Conservation (phyloP, 2,329 filamentous ascomycete species). For the Chrysoporthe austroafricana region DNA sequence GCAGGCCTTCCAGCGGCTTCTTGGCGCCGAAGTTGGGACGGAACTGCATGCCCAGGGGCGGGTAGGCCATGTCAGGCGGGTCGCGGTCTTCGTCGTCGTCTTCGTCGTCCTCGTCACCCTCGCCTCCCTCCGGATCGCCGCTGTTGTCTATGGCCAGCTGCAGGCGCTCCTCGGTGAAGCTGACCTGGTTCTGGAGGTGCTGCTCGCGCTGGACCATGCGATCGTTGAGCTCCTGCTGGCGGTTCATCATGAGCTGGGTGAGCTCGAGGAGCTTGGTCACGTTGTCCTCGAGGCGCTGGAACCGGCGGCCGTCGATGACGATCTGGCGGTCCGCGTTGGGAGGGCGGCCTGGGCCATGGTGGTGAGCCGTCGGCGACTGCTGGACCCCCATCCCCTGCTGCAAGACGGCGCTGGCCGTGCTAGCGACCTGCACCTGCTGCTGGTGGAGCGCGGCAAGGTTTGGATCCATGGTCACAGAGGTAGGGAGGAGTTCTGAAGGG, state of each 20-base stretch:
- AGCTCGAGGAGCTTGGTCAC: conserved; percentile 29
- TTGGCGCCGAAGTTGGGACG: conserved; percentile 30
- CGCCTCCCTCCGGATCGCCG: conserved; percentile 17
- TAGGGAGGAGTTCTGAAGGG: neutral
- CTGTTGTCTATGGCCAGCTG: conserved; percentile 25
- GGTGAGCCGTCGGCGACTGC: conserved; percentile 14
- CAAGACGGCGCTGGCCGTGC: conserved; percentile 22
- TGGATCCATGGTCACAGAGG: conserved; percentile 21
- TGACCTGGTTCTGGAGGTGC: conserved; percentile 26
- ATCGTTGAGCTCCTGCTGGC: conserved; percentile 31
- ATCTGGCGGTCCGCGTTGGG: conserved; percentile 26
- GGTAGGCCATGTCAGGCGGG: conserved; percentile 30
- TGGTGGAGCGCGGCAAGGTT: conserved; percentile 24
- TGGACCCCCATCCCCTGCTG: conserved; percentile 20
- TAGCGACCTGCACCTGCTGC: conserved; percentile 27
- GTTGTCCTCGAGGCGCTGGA: conserved; percentile 29
- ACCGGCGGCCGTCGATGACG: conserved; percentile 27
- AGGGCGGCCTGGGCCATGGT: conserved; percentile 24
- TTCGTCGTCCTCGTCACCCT: conserved; percentile 25
- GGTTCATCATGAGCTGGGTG: conserved; percentile 32
- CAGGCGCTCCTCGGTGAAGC: conserved; percentile 25
- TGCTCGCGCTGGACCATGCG: conserved; percentile 26
- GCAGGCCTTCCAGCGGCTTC: conserved; percentile 29
- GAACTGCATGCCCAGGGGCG: conserved; percentile 30
- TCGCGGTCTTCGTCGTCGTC: conserved; percentile 28